These are phyloP conservation scores for Suillus subalutaceus DNA, from an alignment of 768 basidiomycete genomes.

Conservation along the genomic window DNA sequence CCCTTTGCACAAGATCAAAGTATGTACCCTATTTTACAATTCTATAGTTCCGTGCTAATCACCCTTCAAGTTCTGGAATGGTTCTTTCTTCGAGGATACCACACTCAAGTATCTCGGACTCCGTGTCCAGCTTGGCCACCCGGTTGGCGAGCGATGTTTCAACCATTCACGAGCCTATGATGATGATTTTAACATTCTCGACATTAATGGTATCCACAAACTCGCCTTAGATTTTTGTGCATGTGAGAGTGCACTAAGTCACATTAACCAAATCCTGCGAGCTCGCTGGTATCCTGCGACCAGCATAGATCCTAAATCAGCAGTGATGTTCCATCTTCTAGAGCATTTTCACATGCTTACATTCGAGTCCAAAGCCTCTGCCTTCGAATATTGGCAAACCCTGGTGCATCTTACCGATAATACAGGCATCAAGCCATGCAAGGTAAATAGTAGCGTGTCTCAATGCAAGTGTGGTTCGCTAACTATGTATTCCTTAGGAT, in stretches of 20 bases:
- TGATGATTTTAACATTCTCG: slow-evolving; percentile 23
- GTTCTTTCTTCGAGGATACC: slow-evolving; percentile 15
- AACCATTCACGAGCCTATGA: background rate
- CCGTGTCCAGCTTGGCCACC: slow-evolving; percentile 25
- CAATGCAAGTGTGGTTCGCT: slow-evolving; percentile 16
- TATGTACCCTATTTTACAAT: too few relatives aligned
- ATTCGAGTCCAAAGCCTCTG: slow-evolving; percentile 31
- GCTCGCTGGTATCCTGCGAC: slow-evolving; percentile 15
- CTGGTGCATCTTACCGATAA: slow-evolving; percentile 30
- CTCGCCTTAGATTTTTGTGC: slow-evolving; percentile 19
- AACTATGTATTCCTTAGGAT: background rate
- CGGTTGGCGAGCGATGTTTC: slow-evolving; percentile 15
- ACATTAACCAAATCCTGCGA: slow-evolving; percentile 13
- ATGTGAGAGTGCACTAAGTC: slow-evolving; percentile 11
- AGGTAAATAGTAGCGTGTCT: background rate
- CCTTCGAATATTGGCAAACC: slow-evolving; percentile 30
- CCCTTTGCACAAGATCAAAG: too few relatives aligned
- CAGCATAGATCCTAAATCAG: background rate
- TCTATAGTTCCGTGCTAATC: too few relatives aligned
- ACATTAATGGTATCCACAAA: slow-evolving; percentile 25
- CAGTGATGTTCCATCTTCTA: slow-evolving; percentile 17
- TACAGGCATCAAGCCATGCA: slow-evolving; percentile 18
- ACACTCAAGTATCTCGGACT: slow-evolving; percentile 25
- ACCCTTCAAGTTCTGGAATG: slow-evolving; percentile 16
- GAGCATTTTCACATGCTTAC: slow-evolving; percentile 29